phyloP scores from a whole-genome alignment of 2,329 filamentous ascomycete genomes.

The Verticillium zaregamsianum region DNA sequence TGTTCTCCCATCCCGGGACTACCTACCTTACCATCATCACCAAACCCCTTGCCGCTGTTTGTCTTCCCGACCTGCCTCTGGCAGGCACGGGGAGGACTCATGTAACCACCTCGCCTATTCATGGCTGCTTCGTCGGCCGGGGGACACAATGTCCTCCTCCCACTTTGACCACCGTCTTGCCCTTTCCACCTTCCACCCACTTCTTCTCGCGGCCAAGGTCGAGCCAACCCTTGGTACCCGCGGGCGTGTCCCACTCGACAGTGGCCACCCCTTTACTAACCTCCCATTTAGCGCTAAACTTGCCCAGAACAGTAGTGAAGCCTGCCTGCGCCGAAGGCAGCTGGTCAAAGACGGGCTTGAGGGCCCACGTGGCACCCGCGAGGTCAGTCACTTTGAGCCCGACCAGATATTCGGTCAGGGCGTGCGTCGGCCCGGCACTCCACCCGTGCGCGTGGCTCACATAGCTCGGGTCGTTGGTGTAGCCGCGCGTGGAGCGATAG shows the following conservation, averaged over 20 bases:
- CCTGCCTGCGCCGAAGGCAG: conserved; percentile 9
- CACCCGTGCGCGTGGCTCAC: conserved; percentile 47
- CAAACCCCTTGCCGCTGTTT: neutral
- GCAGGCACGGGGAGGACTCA: neutral
- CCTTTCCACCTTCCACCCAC: conserved; percentile 7
- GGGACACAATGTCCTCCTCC: neutral
- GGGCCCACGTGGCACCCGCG: conserved; percentile 7
- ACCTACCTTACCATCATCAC: neutral
- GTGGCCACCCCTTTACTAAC: conserved; percentile 2
- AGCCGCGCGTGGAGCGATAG: conserved; percentile 49
- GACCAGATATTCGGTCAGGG: conserved; percentile 37
- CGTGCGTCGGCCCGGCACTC: conserved; percentile 42
- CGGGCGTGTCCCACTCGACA: conserved; percentile 10
- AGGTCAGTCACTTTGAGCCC: conserved; percentile 25
- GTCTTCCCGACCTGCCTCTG: neutral
- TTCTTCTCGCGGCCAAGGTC: conserved; percentile 2
- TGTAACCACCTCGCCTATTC: neutral
- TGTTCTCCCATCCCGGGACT: neutral
- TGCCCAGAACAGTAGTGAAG: conserved; percentile 9
- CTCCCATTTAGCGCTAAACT: conserved; percentile 8
- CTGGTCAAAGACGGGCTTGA: conserved; percentile 10
- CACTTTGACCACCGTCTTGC: conserved; percentile 1
- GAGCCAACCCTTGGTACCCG: conserved; percentile 9
- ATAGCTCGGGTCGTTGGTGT: conserved; percentile 41
- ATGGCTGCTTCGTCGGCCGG: neutral